These are phyloP conservation scores for Canariomyces notabilis DNA, from an alignment of 2,329 filamentous ascomycete species.

Conservation along the genomic window DNA sequence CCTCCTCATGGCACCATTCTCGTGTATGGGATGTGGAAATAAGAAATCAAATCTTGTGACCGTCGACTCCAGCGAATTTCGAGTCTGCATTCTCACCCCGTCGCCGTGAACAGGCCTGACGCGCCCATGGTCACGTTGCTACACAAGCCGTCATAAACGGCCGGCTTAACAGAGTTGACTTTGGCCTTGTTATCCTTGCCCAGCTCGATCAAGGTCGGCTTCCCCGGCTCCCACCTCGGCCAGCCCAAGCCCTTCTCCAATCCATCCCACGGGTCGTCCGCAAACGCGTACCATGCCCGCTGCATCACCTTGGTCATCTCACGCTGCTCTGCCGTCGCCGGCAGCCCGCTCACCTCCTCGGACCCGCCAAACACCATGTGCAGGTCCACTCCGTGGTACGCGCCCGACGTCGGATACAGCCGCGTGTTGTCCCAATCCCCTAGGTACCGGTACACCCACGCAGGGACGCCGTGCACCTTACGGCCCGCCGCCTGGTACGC, in stretches of 20 bases:
- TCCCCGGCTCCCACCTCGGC: constrained; percentile 30
- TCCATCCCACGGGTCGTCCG: constrained; percentile 33
- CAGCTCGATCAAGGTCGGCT: constrained; percentile 26
- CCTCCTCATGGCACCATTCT: too few species aligned
- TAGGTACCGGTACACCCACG: constrained; percentile 44
- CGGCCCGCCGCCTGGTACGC: constrained; percentile 35
- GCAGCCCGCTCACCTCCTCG: constrained; percentile 35
- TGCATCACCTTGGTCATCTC: constrained; percentile 35
- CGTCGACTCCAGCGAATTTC: too few species aligned
- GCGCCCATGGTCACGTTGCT: constrained; percentile 24
- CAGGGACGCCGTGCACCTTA: constrained; percentile 30
- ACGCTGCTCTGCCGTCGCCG: constrained; percentile 28
- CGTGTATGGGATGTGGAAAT: too few species aligned
- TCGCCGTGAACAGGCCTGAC: too few species aligned
- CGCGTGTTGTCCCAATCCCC: constrained; percentile 46
- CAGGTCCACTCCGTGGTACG: constrained; percentile 46
- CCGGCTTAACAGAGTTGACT: constrained; percentile 25
- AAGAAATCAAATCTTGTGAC: too few species aligned
- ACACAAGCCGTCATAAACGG: constrained; percentile 25
- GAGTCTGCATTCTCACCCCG: too few species aligned
- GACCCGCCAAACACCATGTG: constrained; percentile 44
- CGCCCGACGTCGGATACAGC: constrained; percentile 40
- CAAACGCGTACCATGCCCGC: constrained; percentile 38
- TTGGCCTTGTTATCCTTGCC: constrained; percentile 25
- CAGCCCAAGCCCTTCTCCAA: constrained; percentile 32